These are phyloP conservation scores for Conringia planisiliqua DNA, from an alignment of 345 rosid species.

Conservation along the genomic window DNA sequence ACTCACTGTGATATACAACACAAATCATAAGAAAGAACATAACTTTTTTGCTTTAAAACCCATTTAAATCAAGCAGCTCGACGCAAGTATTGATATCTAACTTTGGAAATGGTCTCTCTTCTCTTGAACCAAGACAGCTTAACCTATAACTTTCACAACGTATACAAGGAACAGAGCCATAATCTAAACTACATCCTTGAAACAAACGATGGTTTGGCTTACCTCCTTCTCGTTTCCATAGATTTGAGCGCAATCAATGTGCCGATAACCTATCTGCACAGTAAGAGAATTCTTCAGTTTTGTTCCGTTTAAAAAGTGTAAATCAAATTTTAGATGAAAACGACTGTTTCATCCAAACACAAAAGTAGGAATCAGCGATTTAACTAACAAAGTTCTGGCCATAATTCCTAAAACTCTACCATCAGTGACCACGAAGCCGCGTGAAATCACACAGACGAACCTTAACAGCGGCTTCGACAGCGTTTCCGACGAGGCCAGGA, in stretches of 20 bases:
- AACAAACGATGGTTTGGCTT: neutral
- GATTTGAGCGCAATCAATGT: constrained; percentile 73
- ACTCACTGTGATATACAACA: neutral
- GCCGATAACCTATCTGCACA: constrained; percentile 69
- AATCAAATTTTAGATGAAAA: neutral
- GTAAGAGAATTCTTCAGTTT: neutral
- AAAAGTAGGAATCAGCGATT: neutral
- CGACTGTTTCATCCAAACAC: neutral
- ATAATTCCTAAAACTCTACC: neutral
- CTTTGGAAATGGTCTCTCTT: neutral
- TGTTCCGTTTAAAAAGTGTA: neutral
- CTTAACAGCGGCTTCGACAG: constrained; percentile 40
- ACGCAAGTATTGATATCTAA: neutral
- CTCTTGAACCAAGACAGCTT: neutral
- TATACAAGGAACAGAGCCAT: neutral
- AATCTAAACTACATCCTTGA: neutral
- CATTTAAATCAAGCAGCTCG: neutral
- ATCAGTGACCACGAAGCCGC: neutral
- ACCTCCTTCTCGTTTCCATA: constrained; percentile 82
- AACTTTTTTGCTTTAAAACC: neutral
- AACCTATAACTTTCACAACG: neutral
- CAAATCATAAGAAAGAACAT: neutral
- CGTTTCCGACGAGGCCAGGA: constrained; percentile 56
- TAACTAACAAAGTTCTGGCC: neutral
- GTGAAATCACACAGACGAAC: constrained; percentile 2